Base-by-base conservation (phyloP, 495 filamentous ascomycete species). In the Aspergillus steynii region DNA sequence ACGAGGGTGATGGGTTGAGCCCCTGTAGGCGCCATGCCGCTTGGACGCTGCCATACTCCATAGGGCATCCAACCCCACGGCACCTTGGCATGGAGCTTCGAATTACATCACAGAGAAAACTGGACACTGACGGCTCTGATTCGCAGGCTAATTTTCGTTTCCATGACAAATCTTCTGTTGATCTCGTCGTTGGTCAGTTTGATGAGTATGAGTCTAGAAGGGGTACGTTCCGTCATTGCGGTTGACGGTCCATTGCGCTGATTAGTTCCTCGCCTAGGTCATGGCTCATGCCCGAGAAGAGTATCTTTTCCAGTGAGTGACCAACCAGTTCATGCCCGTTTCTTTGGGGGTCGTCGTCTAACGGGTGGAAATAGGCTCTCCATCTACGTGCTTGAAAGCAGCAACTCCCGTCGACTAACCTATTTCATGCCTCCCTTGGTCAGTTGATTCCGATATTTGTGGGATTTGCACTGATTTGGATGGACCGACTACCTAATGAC, bases 181-280 rank as follows among this genome's bases (percentile, higher is more conserved):
- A 88, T 96, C 64, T 95, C 93, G 46, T 94, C 90, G 15, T 79
- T 96, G 59, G 95, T 97, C 58, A 92, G 90, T 81, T 86, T 97
- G 74, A 85, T 97, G 63, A 94, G 90, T 65, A 93, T 96, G 80
- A 92, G 87, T 69, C 86, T 97, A 65, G 90, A 88, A 47, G 91
- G 90, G 70, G 92, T 97, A 71, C 79, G 88, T 78, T n/a, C 56
- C n/a, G 28, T n/a, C 28, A 12, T 12, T 52, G 1, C 27, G 12
- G 27, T 53, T n/a, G 27, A 29, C n/a, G 14, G 1, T 15, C 29
- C 15, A 9, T 50, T 25, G 4, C 9, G 48, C 5, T 29, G 5
- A 50, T 26, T 29, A 27, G n/a, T 59, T 64, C 48, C 37, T n/a
- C 51, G 28, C 55, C 53, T 61, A 90, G 89, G 82, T 83, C n/a